Conservation (phyloP, 2,329 filamentous ascomycete species). For the Cercospora brassicicola region DNA sequence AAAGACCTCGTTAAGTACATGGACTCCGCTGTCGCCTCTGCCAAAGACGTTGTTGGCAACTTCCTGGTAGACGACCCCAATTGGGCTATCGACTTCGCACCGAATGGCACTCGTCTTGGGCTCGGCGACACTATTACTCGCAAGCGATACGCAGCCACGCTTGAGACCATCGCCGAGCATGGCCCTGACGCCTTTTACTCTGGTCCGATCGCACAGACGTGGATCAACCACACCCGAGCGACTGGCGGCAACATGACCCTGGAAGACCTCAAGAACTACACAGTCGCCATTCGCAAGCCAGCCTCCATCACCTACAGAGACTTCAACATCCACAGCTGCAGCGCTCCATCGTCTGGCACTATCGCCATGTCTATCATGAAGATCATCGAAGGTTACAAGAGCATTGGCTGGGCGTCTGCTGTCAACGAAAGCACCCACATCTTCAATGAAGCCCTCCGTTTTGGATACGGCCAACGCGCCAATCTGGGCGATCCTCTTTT, state of each 20-base stretch:
- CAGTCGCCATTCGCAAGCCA: slow-evolving; percentile 62
- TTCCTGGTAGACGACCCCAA: slow-evolving; percentile 73
- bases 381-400: slow-evolving; percentile 73
- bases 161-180: slow-evolving; percentile 71
- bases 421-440: slow-evolving; percentile 74
- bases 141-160: slow-evolving; percentile 74
- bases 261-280: slow-evolving; percentile 73
- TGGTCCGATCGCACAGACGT: slow-evolving; percentile 71
- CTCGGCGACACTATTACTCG: slow-evolving; percentile 78
- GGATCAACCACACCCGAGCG: slow-evolving; percentile 66
- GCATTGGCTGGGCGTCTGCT: slow-evolving; percentile 58
- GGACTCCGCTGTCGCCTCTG: slow-evolving; percentile 50
- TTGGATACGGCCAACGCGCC: slow-evolving; percentile 75
- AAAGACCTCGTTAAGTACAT: slow-evolving; percentile 76
- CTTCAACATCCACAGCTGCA: slow-evolving; percentile 67
- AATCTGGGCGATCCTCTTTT: slow-evolving; percentile 80
- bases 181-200: slow-evolving; percentile 74
- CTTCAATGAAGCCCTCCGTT: slow-evolving; percentile 84
- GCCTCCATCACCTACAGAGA: slow-evolving; percentile 59
- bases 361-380: slow-evolving; percentile 77
- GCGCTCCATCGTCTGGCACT: slow-evolving; percentile 75
- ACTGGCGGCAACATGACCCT: slow-evolving; percentile 83
- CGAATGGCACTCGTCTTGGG: slow-evolving; percentile 69
- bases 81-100: slow-evolving; percentile 88
- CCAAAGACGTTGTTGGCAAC: slow-evolving; percentile 46